Base-by-base conservation (phyloP, 1,284 basidiomycete species). In the Naganishia albida region DNA sequence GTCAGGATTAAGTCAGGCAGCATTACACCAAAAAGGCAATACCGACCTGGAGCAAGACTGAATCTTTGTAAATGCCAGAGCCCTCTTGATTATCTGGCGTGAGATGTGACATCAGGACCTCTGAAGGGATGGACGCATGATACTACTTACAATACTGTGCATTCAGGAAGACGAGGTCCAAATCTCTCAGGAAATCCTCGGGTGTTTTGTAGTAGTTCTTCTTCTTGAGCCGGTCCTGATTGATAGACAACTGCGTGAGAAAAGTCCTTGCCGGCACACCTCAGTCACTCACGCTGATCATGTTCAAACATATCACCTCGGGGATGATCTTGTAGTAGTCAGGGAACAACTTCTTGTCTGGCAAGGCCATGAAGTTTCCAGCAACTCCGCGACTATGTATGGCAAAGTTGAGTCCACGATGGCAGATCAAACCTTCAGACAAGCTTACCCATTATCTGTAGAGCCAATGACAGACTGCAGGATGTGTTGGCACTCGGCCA, bases 151-250 rank as follows among this genome's bases (percentile, higher is more conserved):
- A 80, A 62, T 78, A 72, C 69, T 75, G 77, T 3, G 79, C 79
- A 63, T 80, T 80, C 28, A 75, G 69, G 69, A 79, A 80, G 39
- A 79, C 75, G 25, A 77, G 72, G 62, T 79, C 74, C 7, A 80
- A 66, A 57, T 77, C 75, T 28, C 73, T 74, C 72, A 75, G 75
- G 65, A 79, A 77, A 8, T 70, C 70, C 62, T 76, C 75, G 1
- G 78, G 73, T 26, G 68, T 67, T 10, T 67, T 54, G 63, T 71
- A 79, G 0, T 51, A 57, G 43, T 75, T 72, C 34, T 57, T 48
- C 2, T 66, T 70, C 10, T 60, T 60, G 46, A 79, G 72, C 28
- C 71, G 70, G 0, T 66, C 59, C 77, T 77, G 63, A 2, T 18
- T 6, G n/a, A 12, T 3, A 18, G 25, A 28, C 20, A 26, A n/a